phyloP scores from a whole-genome alignment of 208 protist species.

The Trypanosoma vivax region DNA sequence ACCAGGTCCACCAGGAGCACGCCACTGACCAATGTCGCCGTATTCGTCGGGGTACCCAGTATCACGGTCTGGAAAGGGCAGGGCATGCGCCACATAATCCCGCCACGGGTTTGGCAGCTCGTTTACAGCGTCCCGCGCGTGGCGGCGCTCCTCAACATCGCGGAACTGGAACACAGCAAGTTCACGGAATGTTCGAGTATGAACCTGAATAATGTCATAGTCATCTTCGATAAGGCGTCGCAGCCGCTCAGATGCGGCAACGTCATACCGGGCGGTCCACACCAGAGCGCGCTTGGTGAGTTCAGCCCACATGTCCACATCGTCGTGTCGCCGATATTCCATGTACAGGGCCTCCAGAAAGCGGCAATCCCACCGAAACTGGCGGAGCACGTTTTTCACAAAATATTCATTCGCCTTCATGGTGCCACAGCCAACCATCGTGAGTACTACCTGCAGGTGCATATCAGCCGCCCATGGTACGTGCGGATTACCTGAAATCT shows the following conservation, averaged over 20 bases:
- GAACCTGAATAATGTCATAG: slow-evolving; percentile 81
- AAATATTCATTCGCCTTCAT: slow-evolving; percentile 90
- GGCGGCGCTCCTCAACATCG: slow-evolving; percentile 72
- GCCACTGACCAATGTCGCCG: slow-evolving; percentile 89
- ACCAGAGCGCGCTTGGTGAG: slow-evolving; percentile 87
- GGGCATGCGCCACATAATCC: slow-evolving; percentile 83
- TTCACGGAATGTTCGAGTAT: slow-evolving; percentile 86
- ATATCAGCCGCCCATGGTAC: slow-evolving; percentile 82
- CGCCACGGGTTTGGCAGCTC: slow-evolving; percentile 87
- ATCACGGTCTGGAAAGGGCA: slow-evolving; percentile 88
- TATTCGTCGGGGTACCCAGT: slow-evolving; percentile 89
- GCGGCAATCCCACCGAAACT: slow-evolving; percentile 69
- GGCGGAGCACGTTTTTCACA: slow-evolving; percentile 82
- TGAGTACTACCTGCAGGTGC: slow-evolving; percentile 76
- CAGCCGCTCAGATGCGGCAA: slow-evolving; percentile 63
- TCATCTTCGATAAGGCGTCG: slow-evolving; percentile 86
- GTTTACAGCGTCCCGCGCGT: slow-evolving; percentile 49
- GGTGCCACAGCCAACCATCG: slow-evolving; percentile 75
- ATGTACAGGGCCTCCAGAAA: slow-evolving; percentile 83
- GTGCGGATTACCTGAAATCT: slow-evolving; percentile 69
- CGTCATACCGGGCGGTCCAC: slow-evolving; percentile 85
- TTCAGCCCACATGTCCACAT: slow-evolving; percentile 77
- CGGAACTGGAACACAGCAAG: slow-evolving; percentile 88
- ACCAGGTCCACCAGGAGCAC: slow-evolving; percentile 71
- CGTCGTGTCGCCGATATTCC: slow-evolving; percentile 85